Evolutionary conservation across 2,329 filamentous ascomycete genomes (phyloP), one percentile per base, ranked within the genome.

Genomic region (Aspergillus costaricaensis): DNA sequence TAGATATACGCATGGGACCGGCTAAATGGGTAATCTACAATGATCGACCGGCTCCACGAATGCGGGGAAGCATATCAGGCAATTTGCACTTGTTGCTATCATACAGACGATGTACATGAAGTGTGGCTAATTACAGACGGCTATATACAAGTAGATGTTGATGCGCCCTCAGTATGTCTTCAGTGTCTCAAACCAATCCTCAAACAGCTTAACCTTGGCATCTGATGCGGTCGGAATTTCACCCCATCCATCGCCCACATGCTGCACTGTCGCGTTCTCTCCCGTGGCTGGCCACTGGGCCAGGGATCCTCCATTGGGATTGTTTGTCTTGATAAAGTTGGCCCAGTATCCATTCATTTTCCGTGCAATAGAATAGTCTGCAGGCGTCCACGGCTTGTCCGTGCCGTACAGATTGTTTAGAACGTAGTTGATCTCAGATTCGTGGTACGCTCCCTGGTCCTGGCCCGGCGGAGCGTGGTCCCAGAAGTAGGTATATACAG

Each of bases 331-430:
- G 36, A 67, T 71, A 54, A 74, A 77, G 55, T 70, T 72, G 12
- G 65, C 68, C 58, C 75, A 70, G 60, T 75, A 75, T 4, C 60
- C 61, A 52, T 74, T 71, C 48, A 76, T 62, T 47, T 58, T 63
- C 1, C 49, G 38, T 2, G 57, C 63, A 43, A 74, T 64, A 4
- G 25, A 49, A 50, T 72, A 70, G 56, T 73, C 70, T 6, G 62
- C 57, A 1, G 52, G 47, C 12, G 62, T 65, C 62, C 66, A 71
- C 2, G 68, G 59, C 23, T 49, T 32, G 36, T 68, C 62, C 10
- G 61, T 66, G 5, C 30, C 63, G 17, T 72, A 70, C 10, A 73
- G 61, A 57, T 72, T 72, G 61, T 74, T 72, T 21, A 70, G 59
- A 0, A 68, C 67, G 57, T 74, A 72, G 53, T 67, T 67, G 55